Evolutionary conservation across 2,329 filamentous ascomycete genomes (phyloP).

Genomic region (Paecilomyces sp.): DNA sequence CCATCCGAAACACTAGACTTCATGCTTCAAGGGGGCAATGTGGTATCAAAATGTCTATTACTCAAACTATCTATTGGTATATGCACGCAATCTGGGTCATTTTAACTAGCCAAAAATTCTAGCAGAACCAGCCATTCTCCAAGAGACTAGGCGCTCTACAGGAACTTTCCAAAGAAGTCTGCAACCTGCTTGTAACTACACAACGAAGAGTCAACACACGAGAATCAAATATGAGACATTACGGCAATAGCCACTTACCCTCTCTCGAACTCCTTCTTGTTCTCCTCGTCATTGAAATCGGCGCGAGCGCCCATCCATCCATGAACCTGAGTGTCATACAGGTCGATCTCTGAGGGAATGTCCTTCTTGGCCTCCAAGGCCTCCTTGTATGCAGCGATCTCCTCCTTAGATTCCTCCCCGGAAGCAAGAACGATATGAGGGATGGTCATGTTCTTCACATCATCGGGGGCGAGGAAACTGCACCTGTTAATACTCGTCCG

Average conservation of each 20-base stretch:
- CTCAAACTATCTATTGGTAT: background rate
- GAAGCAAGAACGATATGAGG: conserved; percentile 60
- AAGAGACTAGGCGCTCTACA: conserved; percentile 17
- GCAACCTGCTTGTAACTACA: conserved; percentile 46
- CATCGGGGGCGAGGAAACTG: conserved; percentile 44
- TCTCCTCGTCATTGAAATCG: conserved; percentile 48
- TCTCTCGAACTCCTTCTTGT: conserved; percentile 55
- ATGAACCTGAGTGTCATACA: conserved; percentile 60
- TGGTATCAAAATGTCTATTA: background rate
- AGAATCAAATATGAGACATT: background rate
- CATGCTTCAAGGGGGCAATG: background rate
- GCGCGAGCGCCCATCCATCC: conserved; percentile 67
- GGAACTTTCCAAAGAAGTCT: conserved; percentile 51
- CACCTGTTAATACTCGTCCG: background rate
- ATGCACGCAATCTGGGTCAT: background rate
- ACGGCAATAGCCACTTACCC: conserved; percentile 37
- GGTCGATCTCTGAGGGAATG: conserved; percentile 55
- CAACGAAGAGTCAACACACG: background rate
- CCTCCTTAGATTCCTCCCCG: conserved; percentile 53
- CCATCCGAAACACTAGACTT: background rate
- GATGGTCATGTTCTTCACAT: conserved; percentile 54
- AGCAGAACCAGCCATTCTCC: background rate
- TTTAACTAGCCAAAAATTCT: no score
- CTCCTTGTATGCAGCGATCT: conserved; percentile 47
- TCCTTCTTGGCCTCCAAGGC: conserved; percentile 39